Evolutionary conservation across 2,329 filamentous ascomycete species (phyloP).

Genomic region (Cryoendolithus antarcticus): DNA sequence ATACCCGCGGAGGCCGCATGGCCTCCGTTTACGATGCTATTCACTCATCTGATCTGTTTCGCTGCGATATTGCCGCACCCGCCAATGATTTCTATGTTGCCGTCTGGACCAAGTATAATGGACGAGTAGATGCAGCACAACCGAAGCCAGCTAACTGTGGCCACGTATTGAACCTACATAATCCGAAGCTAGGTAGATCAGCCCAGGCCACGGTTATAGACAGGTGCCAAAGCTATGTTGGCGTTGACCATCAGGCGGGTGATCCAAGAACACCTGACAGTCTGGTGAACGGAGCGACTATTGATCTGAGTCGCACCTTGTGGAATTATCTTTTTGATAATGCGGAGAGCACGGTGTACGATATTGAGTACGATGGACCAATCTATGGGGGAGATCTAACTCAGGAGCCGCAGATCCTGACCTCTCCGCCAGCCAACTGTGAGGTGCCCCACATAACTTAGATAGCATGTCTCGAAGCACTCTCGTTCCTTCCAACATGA

Average conservation of each 20-base stretch:
- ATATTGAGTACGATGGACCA: not conserved
- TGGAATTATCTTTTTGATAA: not conserved
- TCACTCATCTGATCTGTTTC: not conserved
- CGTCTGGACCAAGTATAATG: not conserved
- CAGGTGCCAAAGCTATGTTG: not conserved
- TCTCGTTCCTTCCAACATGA: too few species aligned
- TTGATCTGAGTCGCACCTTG: not conserved
- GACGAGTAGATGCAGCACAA: not conserved
- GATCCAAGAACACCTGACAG: not conserved
- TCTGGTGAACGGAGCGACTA: slow-evolving; percentile 1
- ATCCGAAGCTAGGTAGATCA: not conserved
- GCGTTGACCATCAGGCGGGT: not conserved
- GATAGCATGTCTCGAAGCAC: too few species aligned
- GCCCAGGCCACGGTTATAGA: not conserved
- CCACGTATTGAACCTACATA: not conserved
- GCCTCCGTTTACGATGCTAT: not conserved
- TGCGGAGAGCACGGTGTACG: not conserved
- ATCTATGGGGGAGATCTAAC: not conserved
- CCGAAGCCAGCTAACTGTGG: not conserved
- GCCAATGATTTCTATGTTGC: not conserved
- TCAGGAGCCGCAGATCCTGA: not conserved
- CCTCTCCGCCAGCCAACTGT: not conserved
- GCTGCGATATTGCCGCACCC: not conserved
- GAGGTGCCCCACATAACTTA: too few species aligned
- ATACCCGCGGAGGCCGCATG: not conserved